Evolutionary conservation across 179 eudicot genomes (phyloP).

Genomic region (Spergularia azorica): DNA sequence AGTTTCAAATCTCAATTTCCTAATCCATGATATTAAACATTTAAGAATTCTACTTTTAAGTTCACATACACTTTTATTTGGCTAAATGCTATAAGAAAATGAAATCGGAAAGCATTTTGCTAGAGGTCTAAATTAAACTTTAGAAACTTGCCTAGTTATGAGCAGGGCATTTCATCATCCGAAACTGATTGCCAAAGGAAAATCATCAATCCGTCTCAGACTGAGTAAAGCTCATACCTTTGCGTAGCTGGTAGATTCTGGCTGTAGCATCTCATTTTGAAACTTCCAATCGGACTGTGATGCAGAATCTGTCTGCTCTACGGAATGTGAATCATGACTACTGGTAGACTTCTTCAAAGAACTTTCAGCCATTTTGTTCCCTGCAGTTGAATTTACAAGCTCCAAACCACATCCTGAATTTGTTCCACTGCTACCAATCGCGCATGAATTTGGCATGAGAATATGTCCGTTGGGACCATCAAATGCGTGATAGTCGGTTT

Average conservation of each 20-base stretch:
- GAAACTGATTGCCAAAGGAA: neutral
- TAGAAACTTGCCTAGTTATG: too few relatives aligned
- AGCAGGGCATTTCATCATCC: too few relatives aligned
- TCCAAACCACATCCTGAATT: slow-evolving; percentile 35
- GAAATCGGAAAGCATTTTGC: too few relatives aligned
- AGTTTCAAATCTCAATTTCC: too few relatives aligned
- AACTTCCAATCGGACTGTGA: slow-evolving; percentile 42
- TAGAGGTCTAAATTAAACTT: too few relatives aligned
- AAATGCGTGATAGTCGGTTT: slow-evolving; percentile 39
- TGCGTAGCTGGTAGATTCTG: slow-evolving; percentile 32
- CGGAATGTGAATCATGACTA: slow-evolving; percentile 52
- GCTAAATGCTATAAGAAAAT: too few relatives aligned
- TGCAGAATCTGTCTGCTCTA: slow-evolving; percentile 47
- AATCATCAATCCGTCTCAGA: too few relatives aligned
- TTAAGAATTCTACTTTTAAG: too few relatives aligned
- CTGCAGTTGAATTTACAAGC: slow-evolving; percentile 21
- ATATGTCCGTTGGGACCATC: slow-evolving; percentile 32
- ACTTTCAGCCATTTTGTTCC: slow-evolving; percentile 33
- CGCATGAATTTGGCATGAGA: slow-evolving; percentile 15
- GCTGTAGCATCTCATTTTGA: slow-evolving; percentile 27
- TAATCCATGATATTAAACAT: too few relatives aligned
- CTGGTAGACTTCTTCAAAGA: slow-evolving; percentile 43
- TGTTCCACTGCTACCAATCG: slow-evolving; percentile 27
- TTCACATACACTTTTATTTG: too few relatives aligned
- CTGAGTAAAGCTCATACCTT: slow-evolving; percentile 9